Conservation (phyloP, 139 green algal species). For the Klebsormidium nitens region DNA sequence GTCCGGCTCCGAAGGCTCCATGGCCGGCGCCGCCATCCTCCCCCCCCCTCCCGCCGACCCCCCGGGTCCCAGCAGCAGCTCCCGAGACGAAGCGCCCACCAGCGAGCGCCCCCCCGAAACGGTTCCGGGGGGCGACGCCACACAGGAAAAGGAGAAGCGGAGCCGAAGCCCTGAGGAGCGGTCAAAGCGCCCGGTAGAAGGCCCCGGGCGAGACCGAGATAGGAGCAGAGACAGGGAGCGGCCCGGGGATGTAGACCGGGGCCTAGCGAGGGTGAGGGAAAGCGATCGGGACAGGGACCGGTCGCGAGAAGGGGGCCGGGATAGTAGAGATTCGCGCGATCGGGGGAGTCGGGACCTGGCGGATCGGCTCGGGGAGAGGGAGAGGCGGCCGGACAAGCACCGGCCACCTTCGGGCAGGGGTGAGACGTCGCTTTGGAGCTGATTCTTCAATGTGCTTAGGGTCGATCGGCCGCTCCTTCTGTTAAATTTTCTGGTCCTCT, state of each 20-base stretch:
- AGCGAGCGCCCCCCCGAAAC: not conserved
- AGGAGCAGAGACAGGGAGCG: slow-evolving; percentile 7
- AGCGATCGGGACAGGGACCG: slow-evolving; percentile 14
- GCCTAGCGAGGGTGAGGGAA: slow-evolving; percentile 3
- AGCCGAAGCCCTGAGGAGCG: too few species aligned
- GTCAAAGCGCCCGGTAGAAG: not conserved
- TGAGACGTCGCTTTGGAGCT: too few species aligned
- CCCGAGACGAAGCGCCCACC: not conserved
- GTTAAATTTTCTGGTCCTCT: too few species aligned
- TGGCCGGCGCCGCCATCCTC: too few species aligned
- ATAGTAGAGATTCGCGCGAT: too few species aligned
- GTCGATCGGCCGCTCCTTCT: too few species aligned
- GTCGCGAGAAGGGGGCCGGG: not conserved
- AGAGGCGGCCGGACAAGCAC: too few species aligned
- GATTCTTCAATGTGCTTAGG: too few species aligned
- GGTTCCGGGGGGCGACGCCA: slow-evolving; percentile 5
- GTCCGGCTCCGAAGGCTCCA: too few species aligned
- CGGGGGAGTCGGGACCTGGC: too few species aligned
- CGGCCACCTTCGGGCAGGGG: too few species aligned
- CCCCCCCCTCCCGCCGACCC: not conserved
- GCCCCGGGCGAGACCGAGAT: not conserved
- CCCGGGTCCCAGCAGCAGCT: slow-evolving; percentile 4
- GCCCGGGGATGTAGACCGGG: not conserved
- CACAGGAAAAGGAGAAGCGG: not conserved
- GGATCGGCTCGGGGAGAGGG: too few species aligned